Conservation (phyloP, 768 basidiomycete species). For the Gelatoporia subvermispora region DNA sequence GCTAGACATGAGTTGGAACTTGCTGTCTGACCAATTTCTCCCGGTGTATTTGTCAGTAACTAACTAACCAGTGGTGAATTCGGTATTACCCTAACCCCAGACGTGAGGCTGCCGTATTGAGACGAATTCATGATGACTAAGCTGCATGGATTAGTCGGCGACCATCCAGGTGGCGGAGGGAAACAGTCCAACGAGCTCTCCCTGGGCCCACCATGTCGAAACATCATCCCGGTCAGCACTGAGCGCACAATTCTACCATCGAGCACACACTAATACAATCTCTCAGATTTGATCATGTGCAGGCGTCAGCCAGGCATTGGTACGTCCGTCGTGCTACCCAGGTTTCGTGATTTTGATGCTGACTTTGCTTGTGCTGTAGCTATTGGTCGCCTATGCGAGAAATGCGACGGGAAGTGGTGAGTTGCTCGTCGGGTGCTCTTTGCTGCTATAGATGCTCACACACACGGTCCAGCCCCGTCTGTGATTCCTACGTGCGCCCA, state of each 20-base stretch:
- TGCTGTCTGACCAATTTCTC: too few species aligned
- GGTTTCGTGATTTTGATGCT: constrained; percentile 3
- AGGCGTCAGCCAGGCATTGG: constrained; percentile 96
- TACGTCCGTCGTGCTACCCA: constrained; percentile 29
- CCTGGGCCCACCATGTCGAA: constrained; percentile 25
- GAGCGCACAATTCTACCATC: neutral
- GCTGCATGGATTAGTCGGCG: too few species aligned
- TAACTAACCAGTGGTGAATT: too few species aligned
- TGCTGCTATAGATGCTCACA: neutral
- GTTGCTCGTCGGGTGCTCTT: too few species aligned
- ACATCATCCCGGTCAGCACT: constrained; percentile 28
- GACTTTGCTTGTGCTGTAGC: constrained; percentile 42
- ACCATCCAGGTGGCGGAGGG: too few species aligned
- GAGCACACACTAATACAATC: neutral
- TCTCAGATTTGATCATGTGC: constrained; percentile 99
- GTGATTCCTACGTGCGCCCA: constrained; percentile 98
- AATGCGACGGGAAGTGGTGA: constrained; percentile 99
- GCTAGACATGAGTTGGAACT: too few species aligned
- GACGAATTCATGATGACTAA: too few species aligned
- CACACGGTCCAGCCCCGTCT: constrained; percentile 68
- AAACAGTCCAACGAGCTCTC: too few species aligned
- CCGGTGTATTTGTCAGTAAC: too few species aligned
- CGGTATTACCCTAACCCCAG: too few species aligned
- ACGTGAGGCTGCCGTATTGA: too few species aligned
- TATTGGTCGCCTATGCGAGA: constrained; percentile 96